Conservation (phyloP, 2,329 filamentous ascomycete species). For the Achaetomium macrosporum region DNA sequence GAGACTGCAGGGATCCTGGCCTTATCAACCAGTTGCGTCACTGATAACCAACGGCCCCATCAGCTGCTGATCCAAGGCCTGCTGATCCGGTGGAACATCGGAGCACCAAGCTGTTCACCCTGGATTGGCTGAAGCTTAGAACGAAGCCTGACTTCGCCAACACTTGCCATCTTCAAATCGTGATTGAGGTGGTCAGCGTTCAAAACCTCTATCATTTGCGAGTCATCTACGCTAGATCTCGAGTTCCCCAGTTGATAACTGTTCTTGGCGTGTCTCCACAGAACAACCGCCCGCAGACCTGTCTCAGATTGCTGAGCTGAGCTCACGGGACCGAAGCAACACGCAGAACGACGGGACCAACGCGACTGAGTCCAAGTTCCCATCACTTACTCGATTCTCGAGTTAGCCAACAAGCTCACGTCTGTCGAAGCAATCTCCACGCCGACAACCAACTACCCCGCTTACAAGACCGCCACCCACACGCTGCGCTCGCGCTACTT, state of each 20-base stretch:
- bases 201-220: too few species aligned
- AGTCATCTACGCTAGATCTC: too few species aligned
- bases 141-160: too few species aligned
- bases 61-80: conserved; percentile 14
- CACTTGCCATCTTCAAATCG: too few species aligned
- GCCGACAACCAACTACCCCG: neutral
- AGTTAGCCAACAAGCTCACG: neutral
- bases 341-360: too few species aligned
- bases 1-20: neutral
- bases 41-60: conserved; percentile 18
- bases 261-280: too few species aligned
- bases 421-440: neutral
- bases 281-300: too few species aligned
- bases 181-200: too few species aligned
- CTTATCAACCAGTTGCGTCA: conserved; percentile 24
- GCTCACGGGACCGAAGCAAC: too few species aligned
- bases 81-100: conserved; percentile 19
- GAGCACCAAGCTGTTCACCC: conserved; percentile 8
- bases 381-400: neutral
- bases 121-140: conserved; percentile 8
- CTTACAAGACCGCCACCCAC: neutral
- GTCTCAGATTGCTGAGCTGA: too few species aligned
- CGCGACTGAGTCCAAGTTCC: neutral
- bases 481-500: conserved; percentile 8
- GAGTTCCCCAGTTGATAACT: too few species aligned